phyloP scores from a whole-genome alignment of 1,139 yeast species.

The Pichia sp. region DNA sequence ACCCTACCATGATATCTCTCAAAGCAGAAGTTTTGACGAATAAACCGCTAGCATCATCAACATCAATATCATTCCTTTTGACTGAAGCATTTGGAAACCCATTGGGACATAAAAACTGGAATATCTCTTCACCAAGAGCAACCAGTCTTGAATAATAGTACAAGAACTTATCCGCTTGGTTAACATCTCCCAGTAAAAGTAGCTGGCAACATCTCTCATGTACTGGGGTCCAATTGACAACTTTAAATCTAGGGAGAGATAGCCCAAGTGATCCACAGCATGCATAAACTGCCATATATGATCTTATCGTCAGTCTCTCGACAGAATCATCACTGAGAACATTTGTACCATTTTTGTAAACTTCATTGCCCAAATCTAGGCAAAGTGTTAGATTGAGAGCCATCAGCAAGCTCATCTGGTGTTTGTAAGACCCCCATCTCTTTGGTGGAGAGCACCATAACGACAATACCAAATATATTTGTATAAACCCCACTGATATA shows the following conservation, averaged over 20 bases:
- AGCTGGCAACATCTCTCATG: constrained; percentile 36
- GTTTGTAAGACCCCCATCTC: constrained; percentile 44
- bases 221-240: constrained; percentile 40
- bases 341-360: constrained; percentile 21
- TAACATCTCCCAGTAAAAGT: constrained; percentile 28
- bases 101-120: constrained; percentile 29
- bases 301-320: constrained; percentile 35
- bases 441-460: constrained; percentile 47
- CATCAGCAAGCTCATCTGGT: constrained; percentile 41
- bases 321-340: constrained; percentile 26
- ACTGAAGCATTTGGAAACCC: constrained; percentile 10
- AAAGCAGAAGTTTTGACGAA: constrained; percentile 14
- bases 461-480: constrained; percentile 38
- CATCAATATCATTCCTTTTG: neutral
- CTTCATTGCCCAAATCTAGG: constrained; percentile 39
- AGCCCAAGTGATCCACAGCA: constrained; percentile 45
- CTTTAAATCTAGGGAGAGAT: constrained; percentile 42
- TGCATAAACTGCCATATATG: constrained; percentile 40
- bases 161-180: constrained; percentile 31
- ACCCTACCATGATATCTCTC: constrained; percentile 24
- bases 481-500: constrained; percentile 36
- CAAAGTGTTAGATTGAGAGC: constrained; percentile 41
- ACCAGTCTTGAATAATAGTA: constrained; percentile 36
- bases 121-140: constrained; percentile 39
- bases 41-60: neutral